Evolutionary conservation across 2,329 filamentous ascomycete genomes (phyloP), one percentile per base, ranked within the genome.

Genomic region (Xylaria sp.): DNA sequence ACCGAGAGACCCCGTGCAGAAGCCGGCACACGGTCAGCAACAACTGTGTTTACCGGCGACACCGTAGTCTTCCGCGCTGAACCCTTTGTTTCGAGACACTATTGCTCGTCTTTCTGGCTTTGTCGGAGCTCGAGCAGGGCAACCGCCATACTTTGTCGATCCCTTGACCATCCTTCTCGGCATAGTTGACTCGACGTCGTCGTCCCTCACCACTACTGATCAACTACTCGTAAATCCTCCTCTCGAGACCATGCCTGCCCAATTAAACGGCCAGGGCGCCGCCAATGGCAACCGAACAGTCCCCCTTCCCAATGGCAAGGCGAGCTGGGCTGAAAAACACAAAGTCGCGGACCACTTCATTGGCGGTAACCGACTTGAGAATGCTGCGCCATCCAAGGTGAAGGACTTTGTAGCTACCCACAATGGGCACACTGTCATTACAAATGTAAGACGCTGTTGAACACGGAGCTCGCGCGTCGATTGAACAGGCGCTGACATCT

Each of bases 351-450:
- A 93, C 82, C 96, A 99, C 85, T 99, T 98, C 83, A 97, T 98
- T 80, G 96, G 96, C 76, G 95, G 96, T 72, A 97, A 97, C 85
- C 89, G 90, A 79, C 83, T 99, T 72, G 90, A 89, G 72, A 91
- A 91, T 79, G 96, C 96, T 59, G 83, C 92, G 52, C 88, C 94
- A 43, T 91, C 94, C 80, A 91, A 90, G 78, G 93, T 99, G 70
- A 98, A 97, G 87, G 95, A 99, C 82, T 99, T 98, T 83, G 95
- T 99, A 56, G 89, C 92, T 60, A 86, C 87, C 68, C 87, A 97
- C 81, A 93, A 94, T 78, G 96, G 96, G 69, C 96, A 99, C 86
- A 98, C 96, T 23, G 95, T 98, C 81, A 99, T 99, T 79, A 97
- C 93, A 78, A 98, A 94, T 80, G 96, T 98, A 82, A 86, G 93